These are phyloP conservation scores for Colletotrichum tanaceti DNA, from an alignment of 2,329 filamentous ascomycete species.

Conservation along the genomic window DNA sequence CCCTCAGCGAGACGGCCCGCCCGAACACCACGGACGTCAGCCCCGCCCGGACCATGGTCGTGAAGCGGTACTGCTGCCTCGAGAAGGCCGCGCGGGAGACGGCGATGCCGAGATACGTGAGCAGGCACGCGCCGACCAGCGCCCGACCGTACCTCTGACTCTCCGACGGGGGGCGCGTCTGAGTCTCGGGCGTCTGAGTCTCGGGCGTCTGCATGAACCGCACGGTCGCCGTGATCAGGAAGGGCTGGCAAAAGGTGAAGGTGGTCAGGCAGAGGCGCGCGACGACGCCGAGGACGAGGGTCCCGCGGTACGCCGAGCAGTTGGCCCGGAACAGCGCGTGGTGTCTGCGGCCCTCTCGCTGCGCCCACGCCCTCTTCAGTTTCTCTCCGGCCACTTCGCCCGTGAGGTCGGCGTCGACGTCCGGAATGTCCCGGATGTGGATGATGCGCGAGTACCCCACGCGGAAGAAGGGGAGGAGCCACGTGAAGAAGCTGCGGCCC, in stretches of 20 bases:
- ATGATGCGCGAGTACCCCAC: conserved; percentile 43
- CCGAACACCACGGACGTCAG: conserved; percentile 61
- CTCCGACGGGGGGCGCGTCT: conserved; percentile 42
- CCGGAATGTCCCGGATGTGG: conserved; percentile 42
- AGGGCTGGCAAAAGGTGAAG: conserved; percentile 59
- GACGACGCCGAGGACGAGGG: conserved; percentile 48
- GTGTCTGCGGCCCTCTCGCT: conserved; percentile 9
- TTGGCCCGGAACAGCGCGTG: conserved; percentile 8
- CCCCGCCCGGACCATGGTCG: conserved; percentile 52
- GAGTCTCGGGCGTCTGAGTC: no score
- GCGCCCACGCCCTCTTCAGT: background rate
- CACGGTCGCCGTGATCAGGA: conserved; percentile 55
- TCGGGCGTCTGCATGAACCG: conserved; percentile 47
- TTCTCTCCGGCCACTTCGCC: background rate
- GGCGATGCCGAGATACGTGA: conserved; percentile 57
- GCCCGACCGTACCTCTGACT: conserved; percentile 51
- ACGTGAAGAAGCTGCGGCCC: conserved; percentile 42
- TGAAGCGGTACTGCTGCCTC: conserved; percentile 52
- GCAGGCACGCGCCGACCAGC: conserved; percentile 54
- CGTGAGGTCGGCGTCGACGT: conserved; percentile 40
- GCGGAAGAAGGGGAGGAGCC: conserved; percentile 42
- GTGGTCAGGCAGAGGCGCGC: conserved; percentile 54
- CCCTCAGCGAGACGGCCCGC: conserved; percentile 54
- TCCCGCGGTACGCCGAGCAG: conserved; percentile 44
- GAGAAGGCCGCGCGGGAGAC: conserved; percentile 44